Percentiles rank a stretch among this genome's conserved stretches.
Conservation (phyloP, 2,329 filamentous ascomycete species). For the Cladobotryum protrusum region DNA sequence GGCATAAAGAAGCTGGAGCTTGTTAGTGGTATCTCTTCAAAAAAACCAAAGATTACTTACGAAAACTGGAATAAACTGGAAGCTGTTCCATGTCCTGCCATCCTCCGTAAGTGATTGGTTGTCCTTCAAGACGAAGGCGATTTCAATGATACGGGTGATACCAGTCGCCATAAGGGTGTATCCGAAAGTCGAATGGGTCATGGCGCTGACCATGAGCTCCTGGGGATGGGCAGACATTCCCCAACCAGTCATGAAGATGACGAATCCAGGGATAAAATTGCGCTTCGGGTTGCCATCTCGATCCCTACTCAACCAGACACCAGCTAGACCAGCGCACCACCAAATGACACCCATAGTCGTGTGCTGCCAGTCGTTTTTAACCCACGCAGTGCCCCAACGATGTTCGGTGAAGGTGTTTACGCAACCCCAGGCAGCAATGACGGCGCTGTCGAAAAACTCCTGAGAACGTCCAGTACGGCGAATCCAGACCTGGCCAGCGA, state of each 20-base stretch:
- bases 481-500: slow-evolving; percentile 86
- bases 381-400: slow-evolving; percentile 85
- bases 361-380: slow-evolving; percentile 90
- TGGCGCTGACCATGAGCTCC: slow-evolving; percentile 72
- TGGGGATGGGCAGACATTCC: slow-evolving; percentile 93
- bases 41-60: slow-evolving; percentile 36
- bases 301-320: slow-evolving; percentile 84
- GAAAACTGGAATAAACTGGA: slow-evolving; percentile 49
- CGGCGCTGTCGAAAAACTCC: slow-evolving; percentile 89
- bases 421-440: slow-evolving; percentile 93
- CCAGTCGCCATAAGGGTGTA: slow-evolving; percentile 94
- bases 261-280: slow-evolving; percentile 87
- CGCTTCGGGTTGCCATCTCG: slow-evolving; percentile 80
- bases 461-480: slow-evolving; percentile 77
- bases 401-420: slow-evolving; percentile 99
- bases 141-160: slow-evolving; percentile 77
- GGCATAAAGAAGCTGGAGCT: slow-evolving; percentile 70
- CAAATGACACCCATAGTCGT: slow-evolving; percentile 99
- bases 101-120: slow-evolving; percentile 57
- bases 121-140: slow-evolving; percentile 80
- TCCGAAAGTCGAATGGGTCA: slow-evolving; percentile 84
- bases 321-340: slow-evolving; percentile 90
- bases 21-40: slow-evolving; percentile 4
- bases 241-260: slow-evolving; percentile 89
- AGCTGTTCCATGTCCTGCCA: slow-evolving; percentile 60